phyloP scores from a whole-genome alignment of 2,329 filamentous ascomycete species.

The Biscogniauxia marginata region DNA sequence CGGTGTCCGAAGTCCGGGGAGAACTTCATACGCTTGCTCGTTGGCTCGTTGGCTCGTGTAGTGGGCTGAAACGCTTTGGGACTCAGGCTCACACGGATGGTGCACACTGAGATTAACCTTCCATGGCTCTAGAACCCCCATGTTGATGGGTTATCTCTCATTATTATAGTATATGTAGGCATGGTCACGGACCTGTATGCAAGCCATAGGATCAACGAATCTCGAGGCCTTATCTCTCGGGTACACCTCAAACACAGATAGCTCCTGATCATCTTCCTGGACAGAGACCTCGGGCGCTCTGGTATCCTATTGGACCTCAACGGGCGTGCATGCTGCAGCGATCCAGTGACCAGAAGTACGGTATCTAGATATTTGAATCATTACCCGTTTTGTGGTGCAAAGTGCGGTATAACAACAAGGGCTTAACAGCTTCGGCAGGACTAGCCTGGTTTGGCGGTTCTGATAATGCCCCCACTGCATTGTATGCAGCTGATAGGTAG shows the following conservation, averaged over 20 bases:
- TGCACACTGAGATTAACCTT: not conserved
- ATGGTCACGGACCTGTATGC: not conserved
- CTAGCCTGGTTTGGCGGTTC: not conserved
- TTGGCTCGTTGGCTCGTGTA: not conserved
- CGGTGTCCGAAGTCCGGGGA: conserved; percentile 11
- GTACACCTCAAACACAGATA: not conserved
- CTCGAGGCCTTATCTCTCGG: not conserved
- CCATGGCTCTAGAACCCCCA: not conserved
- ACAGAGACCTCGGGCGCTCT: not conserved
- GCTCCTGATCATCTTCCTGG: conserved; percentile 2
- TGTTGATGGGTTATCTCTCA: not conserved
- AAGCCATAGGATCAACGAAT: not conserved
- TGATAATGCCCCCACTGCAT: not conserved
- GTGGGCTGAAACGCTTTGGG: conserved; percentile 11
- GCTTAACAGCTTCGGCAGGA: not conserved
- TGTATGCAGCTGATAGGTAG: too few species aligned
- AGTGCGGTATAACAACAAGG: not conserved
- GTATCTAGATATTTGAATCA: conserved; percentile 2
- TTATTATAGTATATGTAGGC: not conserved
- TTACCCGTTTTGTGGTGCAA: not conserved
- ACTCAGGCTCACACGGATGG: not conserved
- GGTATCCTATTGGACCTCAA: not conserved
- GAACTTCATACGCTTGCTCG: not conserved
- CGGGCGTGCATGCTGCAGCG: not conserved
- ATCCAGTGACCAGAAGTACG: conserved; percentile 1